These are phyloP conservation scores for Novymonas esmeraldas DNA, from an alignment of 208 protist species.

Conservation along the genomic window DNA sequence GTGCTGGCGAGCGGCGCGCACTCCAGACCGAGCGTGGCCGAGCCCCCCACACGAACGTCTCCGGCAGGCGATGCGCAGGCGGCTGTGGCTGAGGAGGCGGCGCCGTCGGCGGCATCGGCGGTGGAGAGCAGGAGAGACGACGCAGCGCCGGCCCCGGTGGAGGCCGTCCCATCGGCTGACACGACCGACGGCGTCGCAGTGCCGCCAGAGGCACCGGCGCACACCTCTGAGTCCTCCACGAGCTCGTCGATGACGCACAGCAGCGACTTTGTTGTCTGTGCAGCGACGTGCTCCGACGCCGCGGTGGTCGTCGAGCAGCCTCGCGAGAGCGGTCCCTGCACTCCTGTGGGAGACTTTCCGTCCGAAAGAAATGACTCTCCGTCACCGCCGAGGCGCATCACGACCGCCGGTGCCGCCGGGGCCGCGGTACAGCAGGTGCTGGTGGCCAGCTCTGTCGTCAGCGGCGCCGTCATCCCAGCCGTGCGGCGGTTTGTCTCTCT, in stretches of 20 bases:
- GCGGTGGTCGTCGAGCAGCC: no score
- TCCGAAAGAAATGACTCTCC: background rate
- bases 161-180: no score
- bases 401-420: background rate
- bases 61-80: no score
- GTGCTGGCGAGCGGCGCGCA: background rate
- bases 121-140: no score
- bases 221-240: background rate
- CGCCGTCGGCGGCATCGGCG: no score
- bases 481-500: no score
- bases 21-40: background rate
- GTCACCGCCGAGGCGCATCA: background rate
- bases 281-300: background rate
- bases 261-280: conserved; percentile 18
- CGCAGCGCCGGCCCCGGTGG: no score
- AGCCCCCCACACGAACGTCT: no score
- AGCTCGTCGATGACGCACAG: conserved; percentile 14
- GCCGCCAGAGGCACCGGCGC: background rate
- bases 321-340: no score
- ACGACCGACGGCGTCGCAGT: no score
- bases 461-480: background rate
- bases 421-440: background rate
- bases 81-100: no score
- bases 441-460: background rate
- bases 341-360: background rate